Evolutionary conservation across 352 stramenopile genomes (phyloP).

Genomic region (Lagenidium giganteum): DNA sequence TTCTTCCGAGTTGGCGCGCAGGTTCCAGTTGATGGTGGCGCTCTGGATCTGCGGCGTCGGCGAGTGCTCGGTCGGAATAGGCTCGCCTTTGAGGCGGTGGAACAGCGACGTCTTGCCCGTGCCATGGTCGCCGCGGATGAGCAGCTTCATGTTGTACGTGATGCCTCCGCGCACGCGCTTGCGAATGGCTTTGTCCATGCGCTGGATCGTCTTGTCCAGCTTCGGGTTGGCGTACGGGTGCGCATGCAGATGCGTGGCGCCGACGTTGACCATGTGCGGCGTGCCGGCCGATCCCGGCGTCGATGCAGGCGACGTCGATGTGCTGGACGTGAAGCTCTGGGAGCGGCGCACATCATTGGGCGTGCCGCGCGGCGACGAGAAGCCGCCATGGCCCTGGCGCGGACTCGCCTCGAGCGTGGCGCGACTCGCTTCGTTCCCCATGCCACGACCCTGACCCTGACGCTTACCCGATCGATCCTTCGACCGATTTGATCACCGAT

Average conservation of each 20-base stretch:
- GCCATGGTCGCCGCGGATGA: conserved; percentile 77
- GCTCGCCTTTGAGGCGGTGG: conserved; percentile 73
- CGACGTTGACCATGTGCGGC: neutral
- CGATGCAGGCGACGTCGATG: conserved; percentile 14
- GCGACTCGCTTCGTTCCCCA: conserved; percentile 25
- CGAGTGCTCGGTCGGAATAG: conserved; percentile 61
- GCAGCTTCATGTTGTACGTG: conserved; percentile 92
- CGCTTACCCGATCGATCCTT: too few species aligned
- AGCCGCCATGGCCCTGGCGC: neutral
- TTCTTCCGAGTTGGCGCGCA: conserved; percentile 59
- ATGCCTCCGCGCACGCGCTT: conserved; percentile 71
- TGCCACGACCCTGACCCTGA: conserved; percentile 3
- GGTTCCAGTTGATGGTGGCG: conserved; percentile 85
- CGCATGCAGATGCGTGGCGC: neutral
- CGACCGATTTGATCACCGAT: too few species aligned
- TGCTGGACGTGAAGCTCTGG: conserved; percentile 36
- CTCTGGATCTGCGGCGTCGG: conserved; percentile 84
- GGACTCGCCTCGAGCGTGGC: conserved; percentile 7
- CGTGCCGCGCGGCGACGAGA: conserved; percentile 7
- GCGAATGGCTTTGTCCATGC: conserved; percentile 80
- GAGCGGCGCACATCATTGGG: conserved; percentile 17
- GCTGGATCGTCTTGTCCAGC: conserved; percentile 65
- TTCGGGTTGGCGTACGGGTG: conserved; percentile 4
- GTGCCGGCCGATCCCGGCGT: conserved; percentile 4
- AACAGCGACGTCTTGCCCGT: conserved; percentile 89